phyloP scores from a whole-genome alignment of 176 grass and related monocot genomes.

The Oryza glumipatula region DNA sequence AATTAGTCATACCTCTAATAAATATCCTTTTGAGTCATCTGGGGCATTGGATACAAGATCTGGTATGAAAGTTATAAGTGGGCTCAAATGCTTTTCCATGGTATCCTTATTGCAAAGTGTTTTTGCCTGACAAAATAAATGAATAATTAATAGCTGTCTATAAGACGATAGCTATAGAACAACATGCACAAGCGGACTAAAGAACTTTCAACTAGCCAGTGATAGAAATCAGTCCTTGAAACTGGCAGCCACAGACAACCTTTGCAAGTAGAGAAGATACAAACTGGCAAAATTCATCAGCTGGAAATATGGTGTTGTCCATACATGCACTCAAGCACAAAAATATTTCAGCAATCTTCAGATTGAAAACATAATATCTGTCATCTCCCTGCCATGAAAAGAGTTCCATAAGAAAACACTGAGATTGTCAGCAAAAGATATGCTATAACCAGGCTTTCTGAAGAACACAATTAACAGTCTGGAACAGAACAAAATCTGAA shows the following conservation, averaged over 20 bases:
- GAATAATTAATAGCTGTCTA: constrained; percentile 4
- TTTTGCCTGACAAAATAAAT: constrained; percentile 38
- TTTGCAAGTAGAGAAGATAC: constrained; percentile 56
- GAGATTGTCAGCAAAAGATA: constrained; percentile 31
- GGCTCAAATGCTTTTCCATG: constrained; percentile 61
- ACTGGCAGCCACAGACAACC: constrained; percentile 32
- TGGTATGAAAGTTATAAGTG: constrained; percentile 55
- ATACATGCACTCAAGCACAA: constrained; percentile 56
- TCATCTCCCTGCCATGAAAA: constrained; percentile 71
- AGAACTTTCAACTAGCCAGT: neutral
- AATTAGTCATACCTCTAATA: constrained; percentile 59
- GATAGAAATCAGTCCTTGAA: constrained; percentile 17
- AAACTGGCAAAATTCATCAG: constrained; percentile 66
- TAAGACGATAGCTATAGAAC: neutral
- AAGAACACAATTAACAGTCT: constrained; percentile 24
- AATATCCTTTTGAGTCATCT: constrained; percentile 54
- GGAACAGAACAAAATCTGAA: neutral
- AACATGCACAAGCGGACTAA: neutral
- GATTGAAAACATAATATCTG: constrained; percentile 67
- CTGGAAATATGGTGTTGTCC: constrained; percentile 45
- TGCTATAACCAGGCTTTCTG: neutral
- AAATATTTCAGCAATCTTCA: constrained; percentile 75
- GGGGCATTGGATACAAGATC: constrained; percentile 54
- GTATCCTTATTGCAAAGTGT: constrained; percentile 56
- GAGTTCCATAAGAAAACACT: neutral